These are phyloP conservation scores for Ophiostoma ulmi DNA, from an alignment of 2,329 filamentous ascomycete species.

Conservation along the genomic window DNA sequence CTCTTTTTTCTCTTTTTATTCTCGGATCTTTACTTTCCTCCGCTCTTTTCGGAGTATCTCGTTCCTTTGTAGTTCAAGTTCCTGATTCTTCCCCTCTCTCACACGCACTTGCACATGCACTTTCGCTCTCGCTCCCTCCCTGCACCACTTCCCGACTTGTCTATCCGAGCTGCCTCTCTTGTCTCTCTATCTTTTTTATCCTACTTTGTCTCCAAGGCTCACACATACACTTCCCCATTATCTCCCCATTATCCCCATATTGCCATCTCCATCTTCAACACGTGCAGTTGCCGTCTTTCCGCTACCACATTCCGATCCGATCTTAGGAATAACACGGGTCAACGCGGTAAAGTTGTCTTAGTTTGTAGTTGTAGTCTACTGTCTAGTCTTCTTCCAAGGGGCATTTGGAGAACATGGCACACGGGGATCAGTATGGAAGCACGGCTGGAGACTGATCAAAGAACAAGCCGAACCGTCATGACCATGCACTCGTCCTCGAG, in stretches of 20 bases:
- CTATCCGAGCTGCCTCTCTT: neutral
- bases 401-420: neutral
- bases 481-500: neutral
- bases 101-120: neutral
- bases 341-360: neutral
- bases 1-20: neutral
- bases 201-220: neutral
- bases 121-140: neutral
- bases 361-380: neutral
- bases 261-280: neutral
- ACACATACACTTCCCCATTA: neutral
- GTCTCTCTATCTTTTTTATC: neutral
- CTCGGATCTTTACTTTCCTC: neutral
- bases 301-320: conserved; percentile 7
- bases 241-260: neutral
- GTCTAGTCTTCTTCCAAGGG: neutral
- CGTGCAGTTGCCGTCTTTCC: conserved; percentile 1
- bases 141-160: no score
- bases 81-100: neutral
- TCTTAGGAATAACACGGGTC: conserved; percentile 13
- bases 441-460: neutral
- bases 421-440: neutral
- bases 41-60: neutral
- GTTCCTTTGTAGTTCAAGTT: neutral
- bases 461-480: neutral